phyloP scores from a whole-genome alignment of 768 basidiomycete species.

The Boletus coccyginus region DNA sequence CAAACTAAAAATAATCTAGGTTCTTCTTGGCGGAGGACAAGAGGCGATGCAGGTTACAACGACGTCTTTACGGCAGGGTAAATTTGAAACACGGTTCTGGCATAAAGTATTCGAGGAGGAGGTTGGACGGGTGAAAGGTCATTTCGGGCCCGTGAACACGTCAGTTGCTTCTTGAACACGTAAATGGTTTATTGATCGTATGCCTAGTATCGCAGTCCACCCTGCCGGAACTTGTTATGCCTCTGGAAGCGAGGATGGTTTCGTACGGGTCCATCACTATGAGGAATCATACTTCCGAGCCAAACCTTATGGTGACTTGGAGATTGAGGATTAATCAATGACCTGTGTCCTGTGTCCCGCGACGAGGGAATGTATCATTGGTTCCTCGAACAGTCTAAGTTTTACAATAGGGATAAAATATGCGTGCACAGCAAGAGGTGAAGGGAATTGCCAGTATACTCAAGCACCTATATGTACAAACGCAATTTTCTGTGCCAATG shows the following conservation, averaged over 20 bases:
- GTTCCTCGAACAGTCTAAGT: not conserved
- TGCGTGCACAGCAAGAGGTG: not conserved
- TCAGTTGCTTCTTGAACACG: slow-evolving; percentile 40
- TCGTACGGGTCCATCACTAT: slow-evolving; percentile 86
- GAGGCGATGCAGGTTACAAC: slow-evolving; percentile 98
- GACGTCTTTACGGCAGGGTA: slow-evolving; percentile 89
- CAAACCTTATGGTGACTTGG: slow-evolving; percentile 88
- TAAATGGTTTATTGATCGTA: slow-evolving; percentile 3
- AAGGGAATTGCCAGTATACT: not conserved
- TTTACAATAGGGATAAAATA: not conserved
- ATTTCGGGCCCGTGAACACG: slow-evolving; percentile 97
- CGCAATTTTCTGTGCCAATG: slow-evolving; percentile 24
- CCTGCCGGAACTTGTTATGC: slow-evolving; percentile 87
- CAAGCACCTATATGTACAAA: slow-evolving; percentile 30
- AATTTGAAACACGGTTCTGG: slow-evolving; percentile 98
- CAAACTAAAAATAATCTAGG: slow-evolving; percentile 37
- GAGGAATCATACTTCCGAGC: slow-evolving; percentile 94
- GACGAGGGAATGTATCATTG: slow-evolving; percentile 8
- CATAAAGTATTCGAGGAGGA: slow-evolving; percentile 97
- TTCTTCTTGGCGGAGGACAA: slow-evolving; percentile 94
- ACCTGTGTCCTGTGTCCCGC: slow-evolving; percentile 7
- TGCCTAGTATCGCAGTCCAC: slow-evolving; percentile 81
- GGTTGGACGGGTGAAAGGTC: slow-evolving; percentile 94
- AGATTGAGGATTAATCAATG: slow-evolving; percentile 54
- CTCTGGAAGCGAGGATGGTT: slow-evolving; percentile 96